phyloP scores from a whole-genome alignment of 768 basidiomycete genomes.

The Mycena kentingensis region DNA sequence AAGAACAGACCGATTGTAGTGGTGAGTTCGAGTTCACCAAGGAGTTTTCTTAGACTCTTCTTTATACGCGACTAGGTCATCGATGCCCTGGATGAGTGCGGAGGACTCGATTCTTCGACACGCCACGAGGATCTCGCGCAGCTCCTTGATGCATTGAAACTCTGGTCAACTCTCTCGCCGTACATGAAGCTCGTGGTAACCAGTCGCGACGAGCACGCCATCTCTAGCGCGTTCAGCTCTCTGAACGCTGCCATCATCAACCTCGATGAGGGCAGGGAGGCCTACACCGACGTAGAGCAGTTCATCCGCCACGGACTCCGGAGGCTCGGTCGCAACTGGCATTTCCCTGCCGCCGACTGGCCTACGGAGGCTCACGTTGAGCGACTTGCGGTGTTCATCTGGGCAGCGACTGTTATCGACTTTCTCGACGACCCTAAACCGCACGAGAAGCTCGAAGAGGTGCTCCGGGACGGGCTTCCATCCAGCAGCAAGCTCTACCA shows the following conservation, averaged over 20 bases:
- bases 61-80: too few relatives aligned
- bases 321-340: not conserved
- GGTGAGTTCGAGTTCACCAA: too few relatives aligned
- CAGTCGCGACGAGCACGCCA: slow-evolving; percentile 10
- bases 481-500: slow-evolving; percentile 9
- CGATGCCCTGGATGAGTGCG: slow-evolving; percentile 19
- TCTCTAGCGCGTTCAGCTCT: slow-evolving; percentile 3
- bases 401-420: slow-evolving; percentile 28
- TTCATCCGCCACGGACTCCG: slow-evolving; percentile 7
- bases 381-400: slow-evolving; percentile 27
- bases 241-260: slow-evolving; percentile 1
- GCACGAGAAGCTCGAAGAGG: not conserved
- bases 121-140: slow-evolving; percentile 2
- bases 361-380: slow-evolving; percentile 5
- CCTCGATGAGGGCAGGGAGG: not conserved
- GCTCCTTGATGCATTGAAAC: not conserved
- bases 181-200: slow-evolving; percentile 9
- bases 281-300: slow-evolving; percentile 2
- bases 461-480: slow-evolving; percentile 1
- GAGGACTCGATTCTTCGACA: slow-evolving; percentile 1
- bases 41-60: too few relatives aligned
- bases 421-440: slow-evolving; percentile 24
- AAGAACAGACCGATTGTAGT: not conserved
- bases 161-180: slow-evolving; percentile 6
- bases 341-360: slow-evolving; percentile 10